Base-by-base conservation (phyloP, 108 stramenopile species). In the Conticribra guillardii region DNA sequence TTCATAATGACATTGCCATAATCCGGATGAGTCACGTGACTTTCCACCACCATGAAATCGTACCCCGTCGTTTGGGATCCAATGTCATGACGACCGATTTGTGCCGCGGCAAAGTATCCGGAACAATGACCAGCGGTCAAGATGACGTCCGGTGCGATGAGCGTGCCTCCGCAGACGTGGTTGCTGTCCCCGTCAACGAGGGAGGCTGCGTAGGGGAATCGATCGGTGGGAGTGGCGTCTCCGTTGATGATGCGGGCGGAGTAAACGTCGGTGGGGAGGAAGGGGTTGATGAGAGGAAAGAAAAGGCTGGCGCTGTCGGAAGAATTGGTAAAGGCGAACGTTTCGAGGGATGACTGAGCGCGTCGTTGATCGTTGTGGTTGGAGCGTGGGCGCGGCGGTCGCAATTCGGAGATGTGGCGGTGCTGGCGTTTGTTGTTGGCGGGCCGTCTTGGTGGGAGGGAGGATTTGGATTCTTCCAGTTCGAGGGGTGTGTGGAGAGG, bases 91-190 rank as follows among this genome's bases (percentile, higher is more conserved):
- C 54, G 21, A 5, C 66, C 75, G 33, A 76, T 63, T 33, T 64
- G 55, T 2, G 57, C 62, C 24, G 54, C 29, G 28, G 34, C 48
- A 30, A 69, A 76, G 54, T 50, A 63, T 22, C 68, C 67, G 27
- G 54, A 21, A 60, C 75, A 74, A 37, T 85, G 84, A 3, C 84
- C 84, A 2, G 84, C 84, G n/a, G 84, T 82, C 26, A 82, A 66
- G 3, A 85, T 60, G n/a, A 85, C 54, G 52, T 85, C 79, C 0
- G 84, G 84, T 0, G 84, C 84, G 37, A 85, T 76, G 22, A 85
- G 34, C 1, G 72, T 63, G 15, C 84, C 84, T 0, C 84, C 84
- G 63, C 81, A 82, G 14, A 70, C 60, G 45, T 66, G 69, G 3
- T 33, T 31, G 9, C 14, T 15, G 46, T 21, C 4, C 16, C 19